Evolutionary conservation across 129 eudicot species (phyloP), one percentile per base, ranked within the genome.

Genomic region (Deinandra increscens): DNA sequence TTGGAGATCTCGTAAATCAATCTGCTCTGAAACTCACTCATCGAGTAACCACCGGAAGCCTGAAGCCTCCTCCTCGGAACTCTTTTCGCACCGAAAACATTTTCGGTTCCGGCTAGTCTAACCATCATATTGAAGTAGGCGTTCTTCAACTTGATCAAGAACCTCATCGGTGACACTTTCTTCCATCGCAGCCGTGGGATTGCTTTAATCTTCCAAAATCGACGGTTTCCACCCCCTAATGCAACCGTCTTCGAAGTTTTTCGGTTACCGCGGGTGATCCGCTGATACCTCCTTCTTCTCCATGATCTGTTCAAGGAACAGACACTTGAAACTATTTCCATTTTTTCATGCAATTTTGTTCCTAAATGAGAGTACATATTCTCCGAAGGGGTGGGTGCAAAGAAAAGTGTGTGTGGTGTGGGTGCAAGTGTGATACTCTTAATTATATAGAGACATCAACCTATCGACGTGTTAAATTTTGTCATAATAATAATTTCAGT

Each of bases 81-180:
- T 64, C 79, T 78, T 22, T 76, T 85, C 0, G 55, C 58, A 5
- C 81, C 87, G 3, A 77, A 79, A 41, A 29, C 44, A 41, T n/a
- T 46, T 1, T 55, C 70, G 7, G 17, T 59, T 49, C 70, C 82
- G 7, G 66, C 79, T 23, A 83, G 39, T 22, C 68, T 69, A 23
- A 88, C 75, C 96, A 88, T 88, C 89, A 77, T 68, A 23, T 85
- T 68, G 22, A 83, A 63, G 39, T 88, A 88, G 1, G 84, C 84
- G 41, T 77, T 85, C 84, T 83, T 85, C 4, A 88, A 10, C 68
- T 79, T 81, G 34, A 73, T 53, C 85, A 79, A 88, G 7, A 88
- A 34, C 66, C 75, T 72, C 22, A 79, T 23, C 0, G 92, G 92
- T 11, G 91, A 85, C n/a, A 46, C 69, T 43, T 54, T 76, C 60